Base-by-base conservation (phyloP, 2,329 filamentous ascomycete genomes). In the Tolypocladium amazonense region DNA sequence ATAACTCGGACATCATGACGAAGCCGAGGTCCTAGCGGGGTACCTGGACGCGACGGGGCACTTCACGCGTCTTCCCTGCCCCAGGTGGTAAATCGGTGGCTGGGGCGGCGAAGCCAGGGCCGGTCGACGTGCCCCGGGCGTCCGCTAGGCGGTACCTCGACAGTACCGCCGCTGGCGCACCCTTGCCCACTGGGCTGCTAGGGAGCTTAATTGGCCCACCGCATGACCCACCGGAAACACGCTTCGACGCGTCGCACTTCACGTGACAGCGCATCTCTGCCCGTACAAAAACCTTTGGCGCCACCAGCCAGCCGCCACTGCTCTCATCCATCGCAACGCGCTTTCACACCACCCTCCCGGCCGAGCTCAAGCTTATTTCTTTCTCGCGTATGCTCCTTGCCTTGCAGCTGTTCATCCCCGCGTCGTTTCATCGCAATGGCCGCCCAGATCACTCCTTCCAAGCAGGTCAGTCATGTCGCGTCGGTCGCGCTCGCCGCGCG, bases 381-480 rank as follows among this genome's bases (percentile, higher is more conserved):
- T 58, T 57, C 56, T 60, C 27, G 60, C 62, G 62, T 62, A 57
- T 65, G 59, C 58, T 64, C 61, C 61, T 60, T 64, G 56, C 59
- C 59, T 60, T 59, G 39, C 45, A 57, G 33, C 57, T 56, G 61
- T 62, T 62, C 52, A 57, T 54, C 47, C 41, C 52, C 56, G 47
- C 56, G 41, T 60, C 47, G 56, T 50, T 57, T 50, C 38, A 59
- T 64, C 67, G 73, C 79, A 84, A 94, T 95, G 90, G 84, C 90
- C 75, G 78, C 88, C 64, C 81, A 93, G 73, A 80, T 90, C 71
- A 83, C 81, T 56, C 80, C 80, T 65, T 82, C 81, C 59, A 82
- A 84, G 77, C 80, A 83, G 80, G 80, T 83, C 71, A 66, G 76
- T 74, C 68, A 70, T 63, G 63, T 63, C 58, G 56, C 53, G n/a